Conservation (phyloP, 2,329 filamentous ascomycete species). For the Curvularia sp. region DNA sequence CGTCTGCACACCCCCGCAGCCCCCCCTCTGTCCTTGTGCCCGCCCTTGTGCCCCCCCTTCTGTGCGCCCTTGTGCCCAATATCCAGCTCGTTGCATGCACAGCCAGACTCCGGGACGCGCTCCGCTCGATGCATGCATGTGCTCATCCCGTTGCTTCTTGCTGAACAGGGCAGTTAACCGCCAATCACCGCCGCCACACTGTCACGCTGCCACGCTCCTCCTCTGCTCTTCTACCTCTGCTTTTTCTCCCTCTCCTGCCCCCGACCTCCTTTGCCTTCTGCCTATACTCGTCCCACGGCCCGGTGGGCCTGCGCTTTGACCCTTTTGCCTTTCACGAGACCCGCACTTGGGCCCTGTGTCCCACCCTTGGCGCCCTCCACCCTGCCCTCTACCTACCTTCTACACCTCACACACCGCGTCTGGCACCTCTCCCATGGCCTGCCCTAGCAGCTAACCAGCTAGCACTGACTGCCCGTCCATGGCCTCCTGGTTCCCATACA, state of each 20-base stretch:
- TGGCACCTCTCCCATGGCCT: constrained; percentile 24
- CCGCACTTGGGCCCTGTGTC: constrained; percentile 34
- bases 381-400: constrained; percentile 31
- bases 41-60: background rate
- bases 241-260: background rate
- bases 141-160: constrained; percentile 26
- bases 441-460: constrained; percentile 25
- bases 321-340: constrained; percentile 45
- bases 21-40: constrained; percentile 9
- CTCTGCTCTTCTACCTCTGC: constrained; percentile 1
- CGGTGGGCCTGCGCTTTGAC: constrained; percentile 39
- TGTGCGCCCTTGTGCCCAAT: background rate
- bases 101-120: background rate
- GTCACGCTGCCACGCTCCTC: constrained; percentile 3
- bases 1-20: constrained; percentile 28
- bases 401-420: constrained; percentile 30
- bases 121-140: constrained; percentile 20
- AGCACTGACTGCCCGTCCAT: constrained; percentile 29
- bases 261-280: constrained; percentile 16
- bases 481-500: constrained; percentile 26
- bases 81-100: too few species aligned
- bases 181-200: constrained; percentile 29
- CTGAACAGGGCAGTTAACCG: constrained; percentile 27
- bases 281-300: constrained; percentile 32
- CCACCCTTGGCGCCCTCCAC: constrained; percentile 27